Percentiles rank a stretch among this genome's conserved stretches.
These are phyloP conservation scores for Eutypella sp. DNA, from an alignment of 2,329 filamentous ascomycete species.

Conservation along the genomic window DNA sequence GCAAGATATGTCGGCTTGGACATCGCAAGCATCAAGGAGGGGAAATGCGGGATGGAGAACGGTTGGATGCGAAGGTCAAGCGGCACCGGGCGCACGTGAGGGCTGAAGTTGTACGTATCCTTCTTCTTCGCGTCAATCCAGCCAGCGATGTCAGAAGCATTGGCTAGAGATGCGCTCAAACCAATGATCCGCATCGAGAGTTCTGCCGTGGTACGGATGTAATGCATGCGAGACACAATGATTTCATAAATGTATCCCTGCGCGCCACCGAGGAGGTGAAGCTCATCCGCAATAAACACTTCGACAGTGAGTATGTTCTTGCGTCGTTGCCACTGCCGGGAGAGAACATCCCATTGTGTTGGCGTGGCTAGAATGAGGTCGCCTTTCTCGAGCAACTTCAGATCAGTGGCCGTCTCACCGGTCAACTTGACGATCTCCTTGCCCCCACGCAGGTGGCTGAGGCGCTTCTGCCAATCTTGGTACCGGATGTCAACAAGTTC, in stretches of 20 bases:
- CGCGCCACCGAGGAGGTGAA: slow-evolving; percentile 86
- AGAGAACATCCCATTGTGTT: slow-evolving; percentile 91
- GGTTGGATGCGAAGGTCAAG: slow-evolving; percentile 93
- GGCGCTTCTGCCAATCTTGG: slow-evolving; percentile 78
- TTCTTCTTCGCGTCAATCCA: slow-evolving; percentile 98
- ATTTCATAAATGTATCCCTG: slow-evolving; percentile 91
- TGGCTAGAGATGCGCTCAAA: slow-evolving; percentile 85
- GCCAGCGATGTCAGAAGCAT: slow-evolving; percentile 89
- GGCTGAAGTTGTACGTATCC: slow-evolving; percentile 98
- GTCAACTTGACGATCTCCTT: slow-evolving; percentile 91
- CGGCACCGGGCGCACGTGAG: slow-evolving; percentile 80
- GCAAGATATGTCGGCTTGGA: slow-evolving; percentile 88
- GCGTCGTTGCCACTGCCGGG: slow-evolving; percentile 90
- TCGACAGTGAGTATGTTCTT: slow-evolving; percentile 92
- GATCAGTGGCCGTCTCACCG: slow-evolving; percentile 84
- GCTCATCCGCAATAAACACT: slow-evolving; percentile 89
- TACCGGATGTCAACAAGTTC: slow-evolving; percentile 80
- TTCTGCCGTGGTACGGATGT: slow-evolving; percentile 85
- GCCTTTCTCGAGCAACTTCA: slow-evolving; percentile 80
- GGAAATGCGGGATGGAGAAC: slow-evolving; percentile 93
- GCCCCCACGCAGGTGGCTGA: slow-evolving; percentile 68
- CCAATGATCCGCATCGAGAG: slow-evolving; percentile 82
- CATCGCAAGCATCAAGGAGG: slow-evolving; percentile 98
- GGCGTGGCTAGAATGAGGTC: slow-evolving; percentile 92
- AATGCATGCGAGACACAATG: slow-evolving; percentile 96